Evolutionary conservation across 139 green algal species (phyloP).

Genomic region (Nannochloris sp.): DNA sequence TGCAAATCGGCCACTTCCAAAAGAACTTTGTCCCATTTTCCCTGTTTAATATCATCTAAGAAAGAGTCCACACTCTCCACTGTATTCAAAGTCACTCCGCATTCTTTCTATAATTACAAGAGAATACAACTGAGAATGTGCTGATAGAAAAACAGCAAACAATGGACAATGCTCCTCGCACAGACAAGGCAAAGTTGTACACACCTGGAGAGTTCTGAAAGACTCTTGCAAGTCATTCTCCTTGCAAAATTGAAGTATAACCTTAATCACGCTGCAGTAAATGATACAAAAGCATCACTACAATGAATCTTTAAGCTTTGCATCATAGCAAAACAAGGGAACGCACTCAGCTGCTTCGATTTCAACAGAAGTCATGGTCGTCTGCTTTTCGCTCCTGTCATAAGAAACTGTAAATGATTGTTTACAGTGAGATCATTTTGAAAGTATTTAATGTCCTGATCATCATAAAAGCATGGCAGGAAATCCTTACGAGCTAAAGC

Average conservation of each 20-base stretch:
- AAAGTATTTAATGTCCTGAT: not conserved
- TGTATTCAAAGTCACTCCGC: slow-evolving; percentile 87
- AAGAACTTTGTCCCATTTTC: slow-evolving; percentile 86
- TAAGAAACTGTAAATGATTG: no score
- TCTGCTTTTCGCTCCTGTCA: no score
- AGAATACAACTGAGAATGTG: not conserved
- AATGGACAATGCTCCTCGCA: not conserved
- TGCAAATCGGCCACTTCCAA: slow-evolving; percentile 73
- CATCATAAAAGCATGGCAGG: no score
- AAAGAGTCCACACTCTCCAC: slow-evolving; percentile 87
- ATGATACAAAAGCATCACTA: not conserved
- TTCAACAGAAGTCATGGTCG: slow-evolving; percentile 37
- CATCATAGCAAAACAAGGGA: not conserved
- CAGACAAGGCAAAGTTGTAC: not conserved
- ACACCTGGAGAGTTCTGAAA: slow-evolving; percentile 76
- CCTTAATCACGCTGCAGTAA: slow-evolving; percentile 82
- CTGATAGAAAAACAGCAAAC: not conserved
- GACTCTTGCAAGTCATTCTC: slow-evolving; percentile 84
- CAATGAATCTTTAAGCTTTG: slow-evolving; percentile 2
- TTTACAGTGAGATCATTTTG: slow-evolving; percentile 1
- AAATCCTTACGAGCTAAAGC: not conserved
- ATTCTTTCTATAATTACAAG: slow-evolving; percentile 68
- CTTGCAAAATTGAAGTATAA: slow-evolving; percentile 96
- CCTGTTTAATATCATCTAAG: slow-evolving; percentile 75
- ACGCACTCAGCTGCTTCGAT: slow-evolving; percentile 82